A percentile compares a stretch with the other conserved stretches of the same genome.
Evolutionary conservation across 805 yeast species (phyloP).

Genomic region (Kluyveromyces siamensis): DNA sequence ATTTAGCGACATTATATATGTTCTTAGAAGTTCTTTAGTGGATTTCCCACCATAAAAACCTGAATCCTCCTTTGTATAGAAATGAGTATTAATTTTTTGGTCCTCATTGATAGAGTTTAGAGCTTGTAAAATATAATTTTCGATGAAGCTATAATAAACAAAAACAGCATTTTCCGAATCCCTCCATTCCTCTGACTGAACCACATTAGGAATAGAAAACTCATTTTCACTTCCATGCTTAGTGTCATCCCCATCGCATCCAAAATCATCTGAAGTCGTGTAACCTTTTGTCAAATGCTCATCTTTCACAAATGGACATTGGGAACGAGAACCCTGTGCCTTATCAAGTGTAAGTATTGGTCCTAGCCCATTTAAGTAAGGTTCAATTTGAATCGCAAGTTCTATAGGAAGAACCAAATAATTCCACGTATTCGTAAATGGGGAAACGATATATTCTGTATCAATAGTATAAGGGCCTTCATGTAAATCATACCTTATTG

Average conservation of each 20-base stretch:
- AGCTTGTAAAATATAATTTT: conserved; percentile 41
- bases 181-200: conserved; percentile 35
- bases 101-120: conserved; percentile 24
- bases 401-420: conserved; percentile 49
- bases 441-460: conserved; percentile 74
- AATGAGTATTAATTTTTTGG: conserved; percentile 10
- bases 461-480: conserved; percentile 78
- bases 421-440: conserved; percentile 76
- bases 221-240: conserved; percentile 49
- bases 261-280: conserved; percentile 76
- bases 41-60: conserved; percentile 33
- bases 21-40: conserved; percentile 38
- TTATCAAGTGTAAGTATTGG: background rate
- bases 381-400: conserved; percentile 46
- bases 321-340: background rate
- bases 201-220: conserved; percentile 70
- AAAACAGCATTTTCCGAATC: conserved; percentile 45
- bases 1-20: conserved; percentile 23
- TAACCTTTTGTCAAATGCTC: conserved; percentile 52
- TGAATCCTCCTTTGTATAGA: conserved; percentile 31
- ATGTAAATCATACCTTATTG: conserved; percentile 77
- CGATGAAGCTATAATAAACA: conserved; percentile 71
- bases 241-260: conserved; percentile 81
- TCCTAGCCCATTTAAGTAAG: conserved; percentile 46
- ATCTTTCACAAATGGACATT: conserved; percentile 18